These are phyloP conservation scores for Ophiostoma sp. DNA, from an alignment of 2,329 filamentous ascomycete species.

Conservation along the genomic window DNA sequence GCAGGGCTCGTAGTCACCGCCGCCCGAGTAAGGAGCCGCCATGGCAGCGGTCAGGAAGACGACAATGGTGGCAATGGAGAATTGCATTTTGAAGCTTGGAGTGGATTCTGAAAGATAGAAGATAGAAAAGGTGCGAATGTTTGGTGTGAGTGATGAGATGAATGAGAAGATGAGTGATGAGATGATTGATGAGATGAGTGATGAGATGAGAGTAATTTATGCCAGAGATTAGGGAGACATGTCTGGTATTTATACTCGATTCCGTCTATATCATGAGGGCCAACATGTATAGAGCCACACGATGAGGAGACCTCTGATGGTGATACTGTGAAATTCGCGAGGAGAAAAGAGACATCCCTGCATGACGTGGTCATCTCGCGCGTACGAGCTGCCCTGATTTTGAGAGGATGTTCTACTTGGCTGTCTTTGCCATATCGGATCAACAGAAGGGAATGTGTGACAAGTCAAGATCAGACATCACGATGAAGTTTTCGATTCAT, in stretches of 20 bases:
- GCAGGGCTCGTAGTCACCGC: neutral
- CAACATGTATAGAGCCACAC: neutral
- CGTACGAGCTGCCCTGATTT: neutral
- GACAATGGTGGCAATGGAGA: slow-evolving; percentile 12
- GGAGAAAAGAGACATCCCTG: slow-evolving; percentile 1
- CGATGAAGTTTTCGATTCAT: neutral
- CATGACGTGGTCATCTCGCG: neutral
- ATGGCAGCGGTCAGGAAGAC: neutral
- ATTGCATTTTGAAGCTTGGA: slow-evolving; percentile 14
- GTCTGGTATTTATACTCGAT: slow-evolving; percentile 5
- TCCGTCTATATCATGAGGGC: neutral
- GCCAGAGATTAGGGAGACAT: neutral
- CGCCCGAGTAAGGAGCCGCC: neutral
- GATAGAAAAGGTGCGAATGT: neutral
- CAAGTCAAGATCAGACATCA: neutral
- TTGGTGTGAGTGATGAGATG: neutral
- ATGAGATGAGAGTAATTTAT: neutral
- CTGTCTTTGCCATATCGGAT: neutral
- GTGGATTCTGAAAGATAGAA: neutral
- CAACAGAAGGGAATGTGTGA: neutral
- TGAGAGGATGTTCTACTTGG: neutral
- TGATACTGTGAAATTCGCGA: neutral
- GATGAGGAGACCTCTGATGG: neutral
- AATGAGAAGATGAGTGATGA: neutral
- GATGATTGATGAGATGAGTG: neutral